Conservation (phyloP, 331 rosid species). For the Rhamnella rubrinervis region DNA sequence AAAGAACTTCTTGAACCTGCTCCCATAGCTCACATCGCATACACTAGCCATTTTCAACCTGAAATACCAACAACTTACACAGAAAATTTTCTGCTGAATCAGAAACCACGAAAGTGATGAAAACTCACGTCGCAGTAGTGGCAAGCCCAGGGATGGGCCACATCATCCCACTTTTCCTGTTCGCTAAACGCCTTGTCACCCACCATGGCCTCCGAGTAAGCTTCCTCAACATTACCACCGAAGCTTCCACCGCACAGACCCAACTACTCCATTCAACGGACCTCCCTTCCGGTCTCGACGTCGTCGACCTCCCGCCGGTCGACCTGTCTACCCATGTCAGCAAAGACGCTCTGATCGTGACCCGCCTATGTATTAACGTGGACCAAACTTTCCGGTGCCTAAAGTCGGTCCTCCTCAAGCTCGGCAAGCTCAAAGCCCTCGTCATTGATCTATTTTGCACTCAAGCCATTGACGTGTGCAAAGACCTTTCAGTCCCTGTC, state of each 20-base stretch:
- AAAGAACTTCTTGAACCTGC: no score
- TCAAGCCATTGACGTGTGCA: constrained; percentile 34
- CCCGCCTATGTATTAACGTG: constrained; percentile 21
- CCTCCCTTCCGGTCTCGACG: constrained; percentile 30
- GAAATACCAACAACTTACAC: background rate
- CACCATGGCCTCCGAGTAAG: constrained; percentile 32
- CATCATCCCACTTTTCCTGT: constrained; percentile 35
- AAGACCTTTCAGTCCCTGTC: constrained; percentile 29
- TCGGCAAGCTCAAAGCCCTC: constrained; percentile 32
- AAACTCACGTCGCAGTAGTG: constrained; percentile 26
- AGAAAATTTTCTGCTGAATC: background rate
- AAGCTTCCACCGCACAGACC: constrained; percentile 34
- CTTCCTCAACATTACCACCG: constrained; percentile 52
- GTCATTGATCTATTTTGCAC: constrained; percentile 43
- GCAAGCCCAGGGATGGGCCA: constrained; percentile 49
- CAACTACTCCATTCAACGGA: constrained; percentile 27
- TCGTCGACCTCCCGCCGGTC: constrained; percentile 38
- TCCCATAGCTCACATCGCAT: no score
- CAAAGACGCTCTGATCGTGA: constrained; percentile 1
- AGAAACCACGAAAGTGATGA: background rate
- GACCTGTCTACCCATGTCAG: constrained; percentile 18
- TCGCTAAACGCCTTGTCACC: constrained; percentile 31
- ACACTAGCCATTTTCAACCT: background rate
- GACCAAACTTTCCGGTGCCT: constrained; percentile 29
- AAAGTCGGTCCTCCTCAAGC: constrained; percentile 14